A percentile compares a stretch with the other conserved stretches of the same genome.
These are phyloP conservation scores for Chalara sp. DNA, from an alignment of 2,329 filamentous ascomycete species.

Conservation along the genomic window DNA sequence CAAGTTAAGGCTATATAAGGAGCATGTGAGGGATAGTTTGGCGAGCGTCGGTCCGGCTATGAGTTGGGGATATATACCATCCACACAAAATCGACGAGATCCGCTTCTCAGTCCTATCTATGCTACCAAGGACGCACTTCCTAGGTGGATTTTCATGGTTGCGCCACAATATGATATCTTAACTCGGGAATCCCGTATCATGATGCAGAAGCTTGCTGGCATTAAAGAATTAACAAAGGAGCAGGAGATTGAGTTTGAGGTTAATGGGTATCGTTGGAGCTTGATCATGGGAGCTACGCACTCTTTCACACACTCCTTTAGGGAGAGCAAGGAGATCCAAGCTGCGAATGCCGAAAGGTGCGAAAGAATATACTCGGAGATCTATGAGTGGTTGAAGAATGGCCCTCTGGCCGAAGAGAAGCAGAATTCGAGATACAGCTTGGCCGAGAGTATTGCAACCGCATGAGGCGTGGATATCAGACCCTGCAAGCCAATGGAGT, in stretches of 20 bases:
- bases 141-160: constrained; percentile 13
- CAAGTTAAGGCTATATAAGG: constrained; percentile 27
- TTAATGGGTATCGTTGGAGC: constrained; percentile 12
- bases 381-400: no score
- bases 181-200: constrained; percentile 11
- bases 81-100: constrained; percentile 17
- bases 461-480: no score
- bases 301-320: neutral
- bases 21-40: constrained; percentile 10
- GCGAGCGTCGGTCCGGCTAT: constrained; percentile 13
- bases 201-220: constrained; percentile 11
- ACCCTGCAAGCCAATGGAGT: no score
- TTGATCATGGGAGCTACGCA: constrained; percentile 13
- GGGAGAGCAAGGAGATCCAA: neutral
- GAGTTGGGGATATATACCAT: constrained; percentile 18
- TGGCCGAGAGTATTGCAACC: no score
- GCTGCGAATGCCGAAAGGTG: no score
- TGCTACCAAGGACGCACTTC: constrained; percentile 15
- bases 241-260: constrained; percentile 12
- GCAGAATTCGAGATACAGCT: no score
- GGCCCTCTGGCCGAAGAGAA: no score
- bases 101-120: constrained; percentile 17
- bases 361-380: no score
- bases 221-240: constrained; percentile 5
- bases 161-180: constrained; percentile 16